Evolutionary conservation across 768 basidiomycete species (phyloP).

Genomic region (Lentinus tigrinus): DNA sequence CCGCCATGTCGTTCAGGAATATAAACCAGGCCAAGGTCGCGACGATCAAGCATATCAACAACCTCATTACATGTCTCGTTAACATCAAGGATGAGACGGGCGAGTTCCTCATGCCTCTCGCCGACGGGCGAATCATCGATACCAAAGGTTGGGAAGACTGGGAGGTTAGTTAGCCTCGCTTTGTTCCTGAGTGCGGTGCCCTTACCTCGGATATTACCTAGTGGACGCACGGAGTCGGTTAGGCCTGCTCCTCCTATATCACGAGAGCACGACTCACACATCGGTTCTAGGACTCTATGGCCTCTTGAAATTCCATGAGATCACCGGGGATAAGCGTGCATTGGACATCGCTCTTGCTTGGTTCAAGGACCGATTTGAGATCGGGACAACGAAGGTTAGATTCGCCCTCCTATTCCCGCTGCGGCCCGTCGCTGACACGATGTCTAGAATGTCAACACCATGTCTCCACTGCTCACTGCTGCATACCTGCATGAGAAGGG

Average conservation of each 20-base stretch:
- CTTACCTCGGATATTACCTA: constrained; percentile 13
- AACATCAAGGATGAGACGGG: constrained; percentile 54
- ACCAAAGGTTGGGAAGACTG: constrained; percentile 61
- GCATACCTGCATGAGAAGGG: constrained; percentile 42
- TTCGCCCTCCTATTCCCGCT: neutral
- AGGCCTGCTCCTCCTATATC: neutral
- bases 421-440: neutral
- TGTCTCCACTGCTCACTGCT: constrained; percentile 49
- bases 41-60: constrained; percentile 31
- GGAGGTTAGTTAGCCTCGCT: constrained; percentile 35
- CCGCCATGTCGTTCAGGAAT: constrained; percentile 33
- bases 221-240: constrained; percentile 48
- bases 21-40: constrained; percentile 32
- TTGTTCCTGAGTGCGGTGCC: neutral
- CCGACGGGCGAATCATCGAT: constrained; percentile 52
- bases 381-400: constrained; percentile 43
- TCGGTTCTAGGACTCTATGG: constrained; percentile 37
- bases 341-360: constrained; percentile 44
- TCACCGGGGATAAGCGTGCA: constrained; percentile 37
- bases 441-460: constrained; percentile 53
- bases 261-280: neutral
- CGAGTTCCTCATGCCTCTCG: constrained; percentile 47
- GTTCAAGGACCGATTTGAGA: constrained; percentile 48
- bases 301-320: constrained; percentile 39
- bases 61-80: constrained; percentile 43